Conservation (phyloP, 2,329 filamentous ascomycete genomes). For the Arachnomyces sp. region DNA sequence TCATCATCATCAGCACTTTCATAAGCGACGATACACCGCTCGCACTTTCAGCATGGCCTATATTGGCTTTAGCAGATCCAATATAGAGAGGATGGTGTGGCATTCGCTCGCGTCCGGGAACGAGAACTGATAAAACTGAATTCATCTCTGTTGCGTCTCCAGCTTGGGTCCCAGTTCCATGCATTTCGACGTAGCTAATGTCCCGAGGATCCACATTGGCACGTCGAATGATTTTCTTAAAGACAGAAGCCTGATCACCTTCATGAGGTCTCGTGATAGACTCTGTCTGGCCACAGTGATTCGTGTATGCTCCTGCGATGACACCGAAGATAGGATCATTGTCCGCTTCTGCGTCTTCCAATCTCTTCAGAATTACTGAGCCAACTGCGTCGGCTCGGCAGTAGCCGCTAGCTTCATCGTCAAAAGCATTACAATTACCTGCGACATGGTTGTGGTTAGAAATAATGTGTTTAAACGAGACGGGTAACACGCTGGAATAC, state of each 20-base stretch:
- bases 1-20: constrained; percentile 33
- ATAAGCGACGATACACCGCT: constrained; percentile 43
- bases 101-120: constrained; percentile 26
- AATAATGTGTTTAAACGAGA: no score
- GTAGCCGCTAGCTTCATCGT: constrained; percentile 73
- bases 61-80: constrained; percentile 57
- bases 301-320: constrained; percentile 67
- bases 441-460: no score
- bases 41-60: constrained; percentile 57
- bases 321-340: constrained; percentile 64
- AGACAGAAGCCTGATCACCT: constrained; percentile 65
- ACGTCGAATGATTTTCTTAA: constrained; percentile 61
- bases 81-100: constrained; percentile 49
- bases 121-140: constrained; percentile 61
- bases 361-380: constrained; percentile 68
- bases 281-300: constrained; percentile 72
- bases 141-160: constrained; percentile 78
- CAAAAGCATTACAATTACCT: constrained; percentile 74
- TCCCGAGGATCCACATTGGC: constrained; percentile 69
- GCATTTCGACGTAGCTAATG: constrained; percentile 80
- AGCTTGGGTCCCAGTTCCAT: constrained; percentile 80
- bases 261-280: constrained; percentile 80
- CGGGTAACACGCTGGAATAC: no score
- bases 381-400: constrained; percentile 72
- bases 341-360: constrained; percentile 69